Percentiles rank a stretch among this genome's conserved stretches.
Conservation (phyloP, 2,329 filamentous ascomycete species). For the Lithohypha guttulata region DNA sequence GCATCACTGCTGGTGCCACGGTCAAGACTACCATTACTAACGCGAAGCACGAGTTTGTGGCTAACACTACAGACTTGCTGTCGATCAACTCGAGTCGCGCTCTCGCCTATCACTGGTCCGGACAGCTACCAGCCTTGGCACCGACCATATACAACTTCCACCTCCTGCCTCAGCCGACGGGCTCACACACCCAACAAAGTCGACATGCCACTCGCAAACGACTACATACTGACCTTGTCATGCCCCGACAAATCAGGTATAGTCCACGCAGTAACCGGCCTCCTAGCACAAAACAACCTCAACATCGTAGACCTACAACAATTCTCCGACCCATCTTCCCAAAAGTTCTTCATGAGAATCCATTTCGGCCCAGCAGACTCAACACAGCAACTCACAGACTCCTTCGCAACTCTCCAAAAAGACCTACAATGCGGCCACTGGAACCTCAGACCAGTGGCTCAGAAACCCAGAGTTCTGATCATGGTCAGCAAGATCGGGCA, state of each 20-base stretch:
- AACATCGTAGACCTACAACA: conserved; percentile 80
- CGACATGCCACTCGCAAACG: conserved; percentile 29
- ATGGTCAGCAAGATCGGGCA: conserved; percentile 87
- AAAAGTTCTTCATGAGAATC: conserved; percentile 81
- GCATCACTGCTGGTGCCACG: too few species aligned
- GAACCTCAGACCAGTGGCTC: conserved; percentile 55
- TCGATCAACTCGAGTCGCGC: too few species aligned
- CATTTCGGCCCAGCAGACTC: conserved; percentile 58
- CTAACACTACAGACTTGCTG: too few species aligned
- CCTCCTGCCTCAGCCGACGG: too few species aligned
- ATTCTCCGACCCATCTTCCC: conserved; percentile 63
- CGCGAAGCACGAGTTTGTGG: too few species aligned
- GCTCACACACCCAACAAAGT: too few species aligned
- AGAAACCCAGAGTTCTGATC: conserved; percentile 67
- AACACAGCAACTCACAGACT: conserved; percentile 24
- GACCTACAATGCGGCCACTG: conserved; percentile 62
- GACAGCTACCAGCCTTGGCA: background rate
- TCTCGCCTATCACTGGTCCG: too few species aligned
- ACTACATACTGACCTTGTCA: conserved; percentile 68
- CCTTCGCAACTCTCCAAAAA: conserved; percentile 4
- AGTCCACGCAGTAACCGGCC: conserved; percentile 70
- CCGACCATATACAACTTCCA: too few species aligned
- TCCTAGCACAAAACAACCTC: conserved; percentile 61
- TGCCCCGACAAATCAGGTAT: conserved; percentile 79
- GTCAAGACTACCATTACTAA: too few species aligned